Evolutionary conservation across 2,329 filamentous ascomycete genomes (phyloP).

Genomic region (Fonsecaea erecta): DNA sequence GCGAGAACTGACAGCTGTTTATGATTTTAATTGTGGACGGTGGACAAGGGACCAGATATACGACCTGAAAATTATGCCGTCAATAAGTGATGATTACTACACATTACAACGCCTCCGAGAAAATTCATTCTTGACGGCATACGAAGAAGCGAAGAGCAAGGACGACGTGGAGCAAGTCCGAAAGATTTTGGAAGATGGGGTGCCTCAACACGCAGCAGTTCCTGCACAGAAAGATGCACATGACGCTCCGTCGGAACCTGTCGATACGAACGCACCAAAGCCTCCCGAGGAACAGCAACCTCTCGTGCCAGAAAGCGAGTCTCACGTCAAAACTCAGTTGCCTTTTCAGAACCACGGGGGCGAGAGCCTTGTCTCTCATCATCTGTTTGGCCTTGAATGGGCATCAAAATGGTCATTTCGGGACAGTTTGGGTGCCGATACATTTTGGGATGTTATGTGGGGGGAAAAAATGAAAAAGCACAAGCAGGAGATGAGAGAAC

Average conservation of each 20-base stretch:
- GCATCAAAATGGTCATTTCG: neutral
- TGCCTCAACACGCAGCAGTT: neutral
- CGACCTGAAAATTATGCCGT: neutral
- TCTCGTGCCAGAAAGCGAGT: neutral
- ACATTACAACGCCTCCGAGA: neutral
- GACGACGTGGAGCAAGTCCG: neutral
- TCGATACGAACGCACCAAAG: neutral
- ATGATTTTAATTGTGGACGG: neutral
- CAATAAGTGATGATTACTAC: neutral
- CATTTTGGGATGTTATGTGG: neutral
- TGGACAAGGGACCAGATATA: neutral
- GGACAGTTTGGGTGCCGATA: neutral
- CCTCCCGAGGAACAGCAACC: neutral
- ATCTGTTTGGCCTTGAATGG: neutral
- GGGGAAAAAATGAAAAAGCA: neutral
- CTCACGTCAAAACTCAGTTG: neutral
- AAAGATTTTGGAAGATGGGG: neutral
- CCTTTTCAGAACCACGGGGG: neutral
- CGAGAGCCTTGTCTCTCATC: neutral
- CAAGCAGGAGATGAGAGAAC: neutral
- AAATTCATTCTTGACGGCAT: neutral
- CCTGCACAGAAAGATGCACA: neutral
- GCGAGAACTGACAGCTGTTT: neutral
- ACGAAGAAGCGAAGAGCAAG: neutral
- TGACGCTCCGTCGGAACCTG: neutral